Evolutionary conservation across 1,284 basidiomycete species (phyloP).

Genomic region (Volvariella surrecta): DNA sequence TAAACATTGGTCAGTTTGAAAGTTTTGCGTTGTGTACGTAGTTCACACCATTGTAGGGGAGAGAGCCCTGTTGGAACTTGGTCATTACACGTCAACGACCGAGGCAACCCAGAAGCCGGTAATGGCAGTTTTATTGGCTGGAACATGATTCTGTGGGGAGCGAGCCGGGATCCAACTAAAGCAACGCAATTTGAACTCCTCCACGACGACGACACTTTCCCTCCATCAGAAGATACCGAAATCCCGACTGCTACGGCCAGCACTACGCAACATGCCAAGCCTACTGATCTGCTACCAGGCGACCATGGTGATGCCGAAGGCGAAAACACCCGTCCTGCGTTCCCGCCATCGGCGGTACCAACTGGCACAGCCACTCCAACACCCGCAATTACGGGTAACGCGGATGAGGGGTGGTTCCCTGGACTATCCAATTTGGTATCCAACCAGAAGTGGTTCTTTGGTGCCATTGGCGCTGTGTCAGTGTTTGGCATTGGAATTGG

Average conservation of each 20-base stretch:
- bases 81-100: conserved; percentile 84
- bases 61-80: conserved; percentile 92
- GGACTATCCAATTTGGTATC: conserved; percentile 72
- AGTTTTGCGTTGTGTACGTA: conserved; percentile 2
- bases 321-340: conserved; percentile 63
- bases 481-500: conserved; percentile 63
- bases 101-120: conserved; percentile 40
- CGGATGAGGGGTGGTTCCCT: conserved; percentile 84
- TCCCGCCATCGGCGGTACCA: conserved; percentile 29
- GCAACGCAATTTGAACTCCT: conserved; percentile 61
- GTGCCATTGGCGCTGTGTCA: conserved; percentile 61
- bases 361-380: conserved; percentile 28
- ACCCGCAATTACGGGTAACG: conserved; percentile 33
- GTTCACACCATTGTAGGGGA: conserved; percentile 52
- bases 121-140: conserved; percentile 86
- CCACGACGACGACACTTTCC: conserved; percentile 46
- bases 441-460: conserved; percentile 81
- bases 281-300: conserved; percentile 80
- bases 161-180: conserved; percentile 66
- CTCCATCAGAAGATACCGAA: conserved; percentile 28
- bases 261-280: conserved; percentile 70
- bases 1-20: conserved; percentile 90
- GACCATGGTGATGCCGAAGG: conserved; percentile 71
- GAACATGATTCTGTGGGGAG: conserved; percentile 93
- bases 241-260: conserved; percentile 26